Conservation (phyloP, 441 rosid genomes). For the Croton setiger region DNA sequence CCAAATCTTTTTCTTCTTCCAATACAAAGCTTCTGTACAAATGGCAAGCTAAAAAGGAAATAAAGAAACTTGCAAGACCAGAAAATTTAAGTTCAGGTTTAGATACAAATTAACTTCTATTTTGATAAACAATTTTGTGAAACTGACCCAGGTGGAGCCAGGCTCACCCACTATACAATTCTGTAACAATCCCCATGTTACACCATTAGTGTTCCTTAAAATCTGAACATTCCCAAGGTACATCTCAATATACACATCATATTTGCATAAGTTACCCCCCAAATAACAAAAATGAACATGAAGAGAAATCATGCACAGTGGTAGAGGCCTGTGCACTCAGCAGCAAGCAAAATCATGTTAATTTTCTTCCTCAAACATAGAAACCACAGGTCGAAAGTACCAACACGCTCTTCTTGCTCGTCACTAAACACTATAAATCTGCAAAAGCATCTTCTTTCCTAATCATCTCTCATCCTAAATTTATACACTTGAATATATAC, state of each 20-base stretch:
- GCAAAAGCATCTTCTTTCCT: slow-evolving; percentile 25
- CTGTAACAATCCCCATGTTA: slow-evolving; percentile 22
- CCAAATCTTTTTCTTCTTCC: no score
- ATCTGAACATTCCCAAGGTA: slow-evolving; percentile 18
- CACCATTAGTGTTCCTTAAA: slow-evolving; percentile 28
- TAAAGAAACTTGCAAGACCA: neutral
- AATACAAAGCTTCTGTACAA: no score
- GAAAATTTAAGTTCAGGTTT: neutral
- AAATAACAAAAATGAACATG: slow-evolving; percentile 17
- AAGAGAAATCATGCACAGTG: slow-evolving; percentile 24
- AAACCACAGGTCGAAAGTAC: slow-evolving; percentile 13
- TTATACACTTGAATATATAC: slow-evolving; percentile 39
- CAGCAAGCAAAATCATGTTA: slow-evolving; percentile 10
- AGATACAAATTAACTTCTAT: slow-evolving; percentile 6
- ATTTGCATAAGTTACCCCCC: slow-evolving; percentile 18
- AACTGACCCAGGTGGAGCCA: slow-evolving; percentile 12
- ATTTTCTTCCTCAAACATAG: slow-evolving; percentile 13
- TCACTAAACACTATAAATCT: slow-evolving; percentile 31
- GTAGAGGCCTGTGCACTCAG: slow-evolving; percentile 16
- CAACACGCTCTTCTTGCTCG: slow-evolving; percentile 23
- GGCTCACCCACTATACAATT: slow-evolving; percentile 31
- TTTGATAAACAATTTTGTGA: slow-evolving; percentile 11
- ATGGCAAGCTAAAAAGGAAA: neutral
- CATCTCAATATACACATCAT: slow-evolving; percentile 19
- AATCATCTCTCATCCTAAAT: slow-evolving; percentile 38